Conservation (phyloP, 257 asterid genomes). For the Handroanthus guayacan region DNA sequence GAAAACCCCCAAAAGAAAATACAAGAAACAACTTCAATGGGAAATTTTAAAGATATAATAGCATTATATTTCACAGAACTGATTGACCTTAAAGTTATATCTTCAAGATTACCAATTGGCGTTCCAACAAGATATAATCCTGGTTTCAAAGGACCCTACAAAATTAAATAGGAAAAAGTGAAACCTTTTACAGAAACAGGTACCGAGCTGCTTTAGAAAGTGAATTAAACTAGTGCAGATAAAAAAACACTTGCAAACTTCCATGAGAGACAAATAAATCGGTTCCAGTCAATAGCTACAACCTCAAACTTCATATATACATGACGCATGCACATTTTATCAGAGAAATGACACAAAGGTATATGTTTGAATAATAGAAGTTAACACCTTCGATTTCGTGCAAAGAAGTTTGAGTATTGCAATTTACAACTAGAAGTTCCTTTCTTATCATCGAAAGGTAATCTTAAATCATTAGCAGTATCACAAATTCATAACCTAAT, state of each 20-base stretch:
- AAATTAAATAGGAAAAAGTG: neutral
- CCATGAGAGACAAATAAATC: neutral
- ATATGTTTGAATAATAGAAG: neutral
- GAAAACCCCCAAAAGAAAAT: neutral
- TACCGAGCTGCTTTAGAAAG: neutral
- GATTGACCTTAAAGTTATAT: constrained; percentile 79
- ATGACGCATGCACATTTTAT: constrained; percentile 7
- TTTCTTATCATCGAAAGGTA: constrained; percentile 9
- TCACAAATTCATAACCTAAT: constrained; percentile 9
- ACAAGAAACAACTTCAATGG: neutral
- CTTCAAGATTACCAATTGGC: constrained; percentile 97
- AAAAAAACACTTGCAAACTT: constrained; percentile 1
- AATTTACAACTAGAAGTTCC: neutral
- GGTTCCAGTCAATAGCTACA: neutral
- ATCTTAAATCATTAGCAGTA: neutral
- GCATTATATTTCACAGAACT: constrained; percentile 6
- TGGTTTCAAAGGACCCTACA: constrained; percentile 81
- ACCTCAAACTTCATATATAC: neutral
- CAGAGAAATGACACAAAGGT: constrained; percentile 4
- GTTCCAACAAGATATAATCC: constrained; percentile 93
- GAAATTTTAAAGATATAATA: constrained; percentile 1
- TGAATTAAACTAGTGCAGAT: neutral
- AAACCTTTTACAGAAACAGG: constrained; percentile 17
- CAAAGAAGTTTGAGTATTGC: neutral
- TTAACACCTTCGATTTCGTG: neutral